Evolutionary conservation across 257 asterid genomes (phyloP).

Genomic region (Striga asiatica): DNA sequence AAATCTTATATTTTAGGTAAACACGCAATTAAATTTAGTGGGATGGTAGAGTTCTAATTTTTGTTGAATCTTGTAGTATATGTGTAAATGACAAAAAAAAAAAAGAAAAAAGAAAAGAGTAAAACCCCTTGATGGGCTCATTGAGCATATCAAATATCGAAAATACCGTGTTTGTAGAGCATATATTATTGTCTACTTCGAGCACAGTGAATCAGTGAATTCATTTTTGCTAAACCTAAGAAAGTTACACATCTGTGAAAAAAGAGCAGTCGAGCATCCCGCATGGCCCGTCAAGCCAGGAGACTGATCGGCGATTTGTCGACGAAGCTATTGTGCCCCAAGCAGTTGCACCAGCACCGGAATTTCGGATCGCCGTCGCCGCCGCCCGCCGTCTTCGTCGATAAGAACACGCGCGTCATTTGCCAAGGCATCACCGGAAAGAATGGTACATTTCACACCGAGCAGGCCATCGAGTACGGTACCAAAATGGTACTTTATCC

Average conservation of each 20-base stretch:
- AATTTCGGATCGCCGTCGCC: constrained; percentile 72
- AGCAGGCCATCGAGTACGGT: constrained; percentile 94
- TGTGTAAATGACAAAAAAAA: too few relatives aligned
- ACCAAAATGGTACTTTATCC: constrained; percentile 59
- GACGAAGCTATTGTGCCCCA: constrained; percentile 33
- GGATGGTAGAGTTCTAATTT: too few relatives aligned
- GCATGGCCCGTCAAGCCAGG: constrained; percentile 73
- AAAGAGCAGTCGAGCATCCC: constrained; percentile 20
- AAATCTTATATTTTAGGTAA: too few relatives aligned
- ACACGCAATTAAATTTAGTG: too few relatives aligned
- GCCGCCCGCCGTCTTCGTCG: constrained; percentile 78
- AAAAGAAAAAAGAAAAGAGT: too few relatives aligned
- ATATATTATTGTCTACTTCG: background rate
- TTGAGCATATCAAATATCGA: background rate
- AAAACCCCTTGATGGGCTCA: too few relatives aligned
- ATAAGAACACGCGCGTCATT: constrained; percentile 87
- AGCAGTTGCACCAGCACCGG: constrained; percentile 48
- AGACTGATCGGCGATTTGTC: constrained; percentile 48
- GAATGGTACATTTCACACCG: constrained; percentile 91
- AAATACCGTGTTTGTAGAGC: background rate
- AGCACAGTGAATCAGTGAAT: too few relatives aligned
- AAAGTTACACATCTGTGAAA: constrained; percentile 9
- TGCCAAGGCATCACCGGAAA: constrained; percentile 96
- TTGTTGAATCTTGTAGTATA: too few relatives aligned
- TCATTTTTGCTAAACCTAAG: constrained; percentile 11